These are phyloP conservation scores for Peronospora belbahrii DNA, from an alignment of 352 stramenopile genomes.

Conservation along the genomic window DNA sequence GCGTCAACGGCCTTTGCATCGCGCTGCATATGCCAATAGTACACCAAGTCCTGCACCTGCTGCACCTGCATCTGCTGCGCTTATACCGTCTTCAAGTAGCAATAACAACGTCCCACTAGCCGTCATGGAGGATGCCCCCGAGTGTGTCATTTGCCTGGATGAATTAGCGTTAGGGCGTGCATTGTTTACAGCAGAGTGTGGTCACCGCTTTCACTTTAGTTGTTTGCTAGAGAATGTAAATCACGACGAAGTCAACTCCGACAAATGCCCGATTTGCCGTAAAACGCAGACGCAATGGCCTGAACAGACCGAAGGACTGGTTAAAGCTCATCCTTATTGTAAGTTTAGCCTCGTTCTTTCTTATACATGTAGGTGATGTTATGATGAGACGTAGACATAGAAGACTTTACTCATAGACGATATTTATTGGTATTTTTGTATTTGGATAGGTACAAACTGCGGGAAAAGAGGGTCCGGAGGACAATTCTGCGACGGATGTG, in stretches of 20 bases:
- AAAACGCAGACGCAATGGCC: conserved; percentile 79
- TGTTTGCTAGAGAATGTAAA: conserved; percentile 86
- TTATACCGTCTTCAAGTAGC: not conserved
- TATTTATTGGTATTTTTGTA: not conserved
- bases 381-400: too few species aligned
- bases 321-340: conserved; percentile 84
- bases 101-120: conserved; percentile 30
- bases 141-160: conserved; percentile 84
- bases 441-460: conserved; percentile 53
- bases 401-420: not conserved
- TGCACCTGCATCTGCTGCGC: conserved; percentile 12
- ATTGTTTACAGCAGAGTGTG: conserved; percentile 80
- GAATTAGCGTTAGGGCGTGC: conserved; percentile 54
- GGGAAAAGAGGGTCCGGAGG: conserved; percentile 62
- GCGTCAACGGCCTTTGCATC: conserved; percentile 26
- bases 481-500: conserved; percentile 68
- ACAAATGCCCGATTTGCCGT: conserved; percentile 86
- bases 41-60: conserved; percentile 22
- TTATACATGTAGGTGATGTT: too few species aligned
- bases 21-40: conserved; percentile 24
- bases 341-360: too few species aligned
- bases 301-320: conserved; percentile 75
- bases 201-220: conserved; percentile 81
- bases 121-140: conserved; percentile 42
- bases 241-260: conserved; percentile 82